Evolutionary conservation across 2,329 filamentous ascomycete species (phyloP).

Genomic region (Pseudogymnoascus verrucosus): DNA sequence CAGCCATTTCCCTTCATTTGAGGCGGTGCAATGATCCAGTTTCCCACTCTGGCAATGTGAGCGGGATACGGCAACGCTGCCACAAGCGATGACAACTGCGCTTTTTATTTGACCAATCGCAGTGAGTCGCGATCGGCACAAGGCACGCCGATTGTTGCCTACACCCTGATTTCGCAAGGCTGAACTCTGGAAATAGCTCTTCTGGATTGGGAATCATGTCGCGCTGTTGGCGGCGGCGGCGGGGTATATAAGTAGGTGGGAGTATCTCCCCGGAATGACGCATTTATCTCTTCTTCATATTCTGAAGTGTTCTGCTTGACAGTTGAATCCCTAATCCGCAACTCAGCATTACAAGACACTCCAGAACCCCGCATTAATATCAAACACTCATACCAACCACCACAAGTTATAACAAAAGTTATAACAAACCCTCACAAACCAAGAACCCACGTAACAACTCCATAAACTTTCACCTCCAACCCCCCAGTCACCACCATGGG

Average conservation of each 20-base stretch:
- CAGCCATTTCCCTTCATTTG: background rate
- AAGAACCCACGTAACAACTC: background rate
- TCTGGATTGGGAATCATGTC: background rate
- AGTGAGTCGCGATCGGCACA: background rate
- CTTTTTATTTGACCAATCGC: background rate
- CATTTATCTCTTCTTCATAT: background rate
- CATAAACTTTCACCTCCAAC: background rate
- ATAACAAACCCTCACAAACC: background rate
- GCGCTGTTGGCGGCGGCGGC: background rate
- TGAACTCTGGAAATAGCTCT: background rate
- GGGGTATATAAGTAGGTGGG: background rate
- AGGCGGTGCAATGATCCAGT: background rate
- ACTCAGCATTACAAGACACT: background rate
- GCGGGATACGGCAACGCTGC: background rate
- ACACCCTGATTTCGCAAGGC: background rate
- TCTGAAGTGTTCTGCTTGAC: background rate
- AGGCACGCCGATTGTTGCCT: background rate
- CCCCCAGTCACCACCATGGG: constrained; percentile 19
- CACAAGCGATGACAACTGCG: background rate
- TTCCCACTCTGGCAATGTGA: background rate
- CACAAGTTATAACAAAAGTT: background rate
- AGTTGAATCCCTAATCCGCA: background rate
- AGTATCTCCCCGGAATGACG: background rate
- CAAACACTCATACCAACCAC: background rate
- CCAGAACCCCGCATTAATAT: background rate